phyloP scores from a whole-genome alignment of 2,329 filamentous ascomycete genomes.

The Aciculosporium take region DNA sequence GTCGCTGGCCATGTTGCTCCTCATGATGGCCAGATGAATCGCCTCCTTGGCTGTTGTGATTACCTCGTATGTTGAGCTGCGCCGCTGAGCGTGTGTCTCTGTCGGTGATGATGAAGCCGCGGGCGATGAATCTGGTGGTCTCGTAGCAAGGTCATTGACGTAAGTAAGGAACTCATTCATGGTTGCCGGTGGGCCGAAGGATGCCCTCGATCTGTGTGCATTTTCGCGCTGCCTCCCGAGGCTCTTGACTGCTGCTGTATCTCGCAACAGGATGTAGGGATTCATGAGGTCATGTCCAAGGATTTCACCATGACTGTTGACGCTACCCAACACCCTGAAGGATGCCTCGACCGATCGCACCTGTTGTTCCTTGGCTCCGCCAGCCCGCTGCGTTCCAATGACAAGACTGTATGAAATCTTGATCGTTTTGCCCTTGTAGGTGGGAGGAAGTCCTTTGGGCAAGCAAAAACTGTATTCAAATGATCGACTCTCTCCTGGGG shows the following conservation, averaged over 20 bases:
- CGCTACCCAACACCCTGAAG: constrained; percentile 83
- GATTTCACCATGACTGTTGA: constrained; percentile 77
- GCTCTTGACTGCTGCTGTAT: constrained; percentile 56
- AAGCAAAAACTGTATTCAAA: constrained; percentile 80
- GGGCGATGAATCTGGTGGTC: constrained; percentile 37
- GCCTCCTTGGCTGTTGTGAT: constrained; percentile 60
- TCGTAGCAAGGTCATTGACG: constrained; percentile 58
- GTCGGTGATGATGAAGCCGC: constrained; percentile 60
- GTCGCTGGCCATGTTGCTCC: constrained; percentile 54
- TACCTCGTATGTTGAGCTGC: constrained; percentile 41
- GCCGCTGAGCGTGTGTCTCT: constrained; percentile 39
- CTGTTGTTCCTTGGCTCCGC: constrained; percentile 63
- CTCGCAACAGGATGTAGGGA: constrained; percentile 77
- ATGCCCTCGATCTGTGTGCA: constrained; percentile 15
- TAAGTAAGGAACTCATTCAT: constrained; percentile 60
- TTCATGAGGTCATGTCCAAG: constrained; percentile 89
- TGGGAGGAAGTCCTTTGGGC: constrained; percentile 79
- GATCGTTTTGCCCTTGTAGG: constrained; percentile 79
- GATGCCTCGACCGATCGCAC: constrained; percentile 86
- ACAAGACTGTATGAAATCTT: constrained; percentile 87
- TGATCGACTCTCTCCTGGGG: constrained; percentile 73
- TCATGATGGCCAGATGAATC: constrained; percentile 81
- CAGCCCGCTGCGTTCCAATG: constrained; percentile 79
- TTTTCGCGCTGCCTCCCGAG: constrained; percentile 15
- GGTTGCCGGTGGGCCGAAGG: constrained; percentile 21